Percentiles rank a stretch among this genome's conserved stretches.
Conservation (phyloP, 2,329 filamentous ascomycete genomes). For the Alternaria sp. region DNA sequence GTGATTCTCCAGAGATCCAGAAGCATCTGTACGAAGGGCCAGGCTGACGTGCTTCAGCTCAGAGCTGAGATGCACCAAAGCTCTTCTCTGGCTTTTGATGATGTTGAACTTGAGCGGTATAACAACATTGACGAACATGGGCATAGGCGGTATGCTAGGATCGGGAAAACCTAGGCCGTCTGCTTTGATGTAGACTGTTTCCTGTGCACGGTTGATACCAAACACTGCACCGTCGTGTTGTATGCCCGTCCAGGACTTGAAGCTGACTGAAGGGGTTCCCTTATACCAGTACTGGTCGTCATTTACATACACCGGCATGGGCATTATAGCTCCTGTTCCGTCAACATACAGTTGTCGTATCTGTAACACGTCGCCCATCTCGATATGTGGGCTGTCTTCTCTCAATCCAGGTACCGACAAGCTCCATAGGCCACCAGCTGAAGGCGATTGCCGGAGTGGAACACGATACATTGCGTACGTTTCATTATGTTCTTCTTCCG, state of each 20-base stretch:
- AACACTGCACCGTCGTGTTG: constrained; percentile 34
- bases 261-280: neutral
- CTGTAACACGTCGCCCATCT: constrained; percentile 43
- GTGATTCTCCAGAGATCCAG: neutral
- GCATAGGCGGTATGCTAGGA: constrained; percentile 1
- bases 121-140: constrained; percentile 33
- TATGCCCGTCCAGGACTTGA: constrained; percentile 27
- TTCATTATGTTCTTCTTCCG: constrained; percentile 29
- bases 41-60: constrained; percentile 9
- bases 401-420: constrained; percentile 40
- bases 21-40: neutral
- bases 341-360: constrained; percentile 42
- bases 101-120: constrained; percentile 30
- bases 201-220: constrained; percentile 31
- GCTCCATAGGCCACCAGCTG: constrained; percentile 21
- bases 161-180: constrained; percentile 18
- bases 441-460: constrained; percentile 7
- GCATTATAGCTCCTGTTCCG: constrained; percentile 14
- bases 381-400: constrained; percentile 43
- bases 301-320: constrained; percentile 5
- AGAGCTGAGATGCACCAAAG: constrained; percentile 15
- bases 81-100: constrained; percentile 15
- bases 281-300: neutral
- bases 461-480: constrained; percentile 30
- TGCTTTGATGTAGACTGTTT: constrained; percentile 34